These are phyloP conservation scores for Fusarium irregulare DNA, from an alignment of 2,329 filamentous ascomycete species.

Conservation along the genomic window DNA sequence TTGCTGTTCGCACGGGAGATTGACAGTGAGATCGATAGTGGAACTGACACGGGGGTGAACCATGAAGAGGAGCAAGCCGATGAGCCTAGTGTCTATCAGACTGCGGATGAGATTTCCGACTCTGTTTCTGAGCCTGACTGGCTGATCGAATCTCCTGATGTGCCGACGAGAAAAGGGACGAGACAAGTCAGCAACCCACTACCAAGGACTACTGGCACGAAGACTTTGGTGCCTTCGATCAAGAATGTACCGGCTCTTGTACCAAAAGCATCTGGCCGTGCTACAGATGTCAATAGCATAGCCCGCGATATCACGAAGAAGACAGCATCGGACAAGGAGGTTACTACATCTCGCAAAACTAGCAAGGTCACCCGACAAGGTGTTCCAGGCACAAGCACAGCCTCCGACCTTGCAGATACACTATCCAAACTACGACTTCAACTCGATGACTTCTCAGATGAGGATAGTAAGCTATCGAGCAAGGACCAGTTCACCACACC, in stretches of 20 bases:
- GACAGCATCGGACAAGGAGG: slow-evolving; percentile 2
- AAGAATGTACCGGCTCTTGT: slow-evolving; percentile 15
- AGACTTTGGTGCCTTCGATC: neutral
- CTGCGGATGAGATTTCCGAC: slow-evolving; percentile 38
- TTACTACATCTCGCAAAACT: slow-evolving; percentile 2
- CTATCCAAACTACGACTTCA: slow-evolving; percentile 44
- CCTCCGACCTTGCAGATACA: slow-evolving; percentile 40
- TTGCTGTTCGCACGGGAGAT: slow-evolving; percentile 22
- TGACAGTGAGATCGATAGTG: slow-evolving; percentile 14
- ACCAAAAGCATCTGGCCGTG: neutral
- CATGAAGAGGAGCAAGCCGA: slow-evolving; percentile 29
- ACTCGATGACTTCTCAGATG: slow-evolving; percentile 40
- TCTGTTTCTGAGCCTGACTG: slow-evolving; percentile 33
- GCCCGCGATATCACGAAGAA: neutral
- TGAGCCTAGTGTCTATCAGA: slow-evolving; percentile 43
- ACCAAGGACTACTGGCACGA: neutral
- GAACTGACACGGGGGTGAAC: slow-evolving; percentile 15
- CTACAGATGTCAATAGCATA: neutral
- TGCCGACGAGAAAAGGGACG: slow-evolving; percentile 1
- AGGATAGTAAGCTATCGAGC: slow-evolving; percentile 25
- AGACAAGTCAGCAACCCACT: neutral
- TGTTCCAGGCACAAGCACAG: slow-evolving; percentile 13
- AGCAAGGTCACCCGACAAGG: slow-evolving; percentile 2
- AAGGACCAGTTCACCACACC: slow-evolving; percentile 36
- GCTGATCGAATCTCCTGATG: slow-evolving; percentile 28